Evolutionary conservation across 129 eudicot genomes (phyloP), one percentile per base, ranked within the genome.

Genomic region (Saussurea involucrata): DNA sequence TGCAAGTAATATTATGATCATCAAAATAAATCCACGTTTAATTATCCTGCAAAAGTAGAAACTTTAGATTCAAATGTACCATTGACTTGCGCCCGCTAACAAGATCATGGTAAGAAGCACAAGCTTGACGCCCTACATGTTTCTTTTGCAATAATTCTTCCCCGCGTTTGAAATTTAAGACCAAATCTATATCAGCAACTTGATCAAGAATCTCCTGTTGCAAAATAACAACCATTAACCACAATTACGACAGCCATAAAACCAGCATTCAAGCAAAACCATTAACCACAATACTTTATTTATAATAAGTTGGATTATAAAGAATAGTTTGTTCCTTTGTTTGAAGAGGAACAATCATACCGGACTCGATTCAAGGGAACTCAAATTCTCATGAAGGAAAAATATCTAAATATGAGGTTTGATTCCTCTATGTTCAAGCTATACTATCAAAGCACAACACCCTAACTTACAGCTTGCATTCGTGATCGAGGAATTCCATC

Each of bases 171-270:
- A 95, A 90, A 83, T 95, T 95, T 76, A 95, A 73, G 27, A 92
- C 99, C 87, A 95, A 74, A 80, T 95, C 97, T 70, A 95, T 85
- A 71, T 95, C 97, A 0, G 87, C 91, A 81, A 92, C 78, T 86
- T 92, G 84, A 64, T 95, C 99, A 76, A 95, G 92, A 64, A 95
- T 88, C 84, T 95, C 99, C 99, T 95, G 96, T 75, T 65, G 53
- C 10, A 75, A 15, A 33, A 34, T 22, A 66, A 75, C 71, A 70
- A 61, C 0, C 70, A 68, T 78, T 17, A 53, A 77, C 6, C 22
- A 53, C 61, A 4, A 53, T 17, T 17, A 53, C 61, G 8, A 53
- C 8, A 1, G 44, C 44, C 11, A 37, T 4, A 31, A 31, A 3
- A 37, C 13, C 8, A 37, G 13, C 49, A 40, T 40, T 40, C 49